Conservation (phyloP, 2,329 filamentous ascomycete species). For the Alternaria gaisen region DNA sequence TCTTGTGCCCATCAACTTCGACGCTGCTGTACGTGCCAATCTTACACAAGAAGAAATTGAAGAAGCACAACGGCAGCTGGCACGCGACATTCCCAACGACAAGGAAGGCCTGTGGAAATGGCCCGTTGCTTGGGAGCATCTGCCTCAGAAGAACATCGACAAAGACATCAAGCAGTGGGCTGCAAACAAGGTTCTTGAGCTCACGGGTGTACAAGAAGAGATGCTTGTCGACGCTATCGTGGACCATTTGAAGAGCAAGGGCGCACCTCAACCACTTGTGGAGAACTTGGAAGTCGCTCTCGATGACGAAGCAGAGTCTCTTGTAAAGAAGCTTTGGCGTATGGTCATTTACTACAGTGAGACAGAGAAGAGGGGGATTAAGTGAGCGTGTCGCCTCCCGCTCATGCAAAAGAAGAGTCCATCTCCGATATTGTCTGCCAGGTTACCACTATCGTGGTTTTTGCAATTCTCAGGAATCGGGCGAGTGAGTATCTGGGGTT, state of each 20-base stretch:
- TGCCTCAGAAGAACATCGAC: constrained; percentile 81
- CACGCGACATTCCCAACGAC: constrained; percentile 87
- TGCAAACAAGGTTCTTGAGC: constrained; percentile 98
- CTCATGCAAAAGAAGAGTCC: not conserved
- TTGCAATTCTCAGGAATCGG: constrained; percentile 4
- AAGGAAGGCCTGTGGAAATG: constrained; percentile 90
- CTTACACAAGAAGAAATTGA: constrained; percentile 88
- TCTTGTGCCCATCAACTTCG: constrained; percentile 63
- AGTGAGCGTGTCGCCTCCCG: constrained; percentile 24
- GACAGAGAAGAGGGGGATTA: constrained; percentile 85
- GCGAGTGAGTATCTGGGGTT: constrained; percentile 26
- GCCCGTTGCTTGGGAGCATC: constrained; percentile 89
- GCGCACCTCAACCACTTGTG: constrained; percentile 79
- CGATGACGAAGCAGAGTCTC: constrained; percentile 90
- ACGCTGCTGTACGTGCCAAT: constrained; percentile 54
- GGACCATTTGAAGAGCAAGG: constrained; percentile 80
- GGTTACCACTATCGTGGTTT: not conserved
- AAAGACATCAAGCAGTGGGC: constrained; percentile 94
- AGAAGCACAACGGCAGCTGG: constrained; percentile 81
- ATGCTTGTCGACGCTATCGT: constrained; percentile 93
- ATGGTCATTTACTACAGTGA: constrained; percentile 99
- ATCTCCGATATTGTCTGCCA: not conserved
- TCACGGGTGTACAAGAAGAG: constrained; percentile 94
- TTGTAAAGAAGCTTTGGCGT: constrained; percentile 97
- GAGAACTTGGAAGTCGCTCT: constrained; percentile 86